These are phyloP conservation scores for Fonsecaea multimorphosa DNA, from an alignment of 2,329 filamentous ascomycete species.

Conservation along the genomic window DNA sequence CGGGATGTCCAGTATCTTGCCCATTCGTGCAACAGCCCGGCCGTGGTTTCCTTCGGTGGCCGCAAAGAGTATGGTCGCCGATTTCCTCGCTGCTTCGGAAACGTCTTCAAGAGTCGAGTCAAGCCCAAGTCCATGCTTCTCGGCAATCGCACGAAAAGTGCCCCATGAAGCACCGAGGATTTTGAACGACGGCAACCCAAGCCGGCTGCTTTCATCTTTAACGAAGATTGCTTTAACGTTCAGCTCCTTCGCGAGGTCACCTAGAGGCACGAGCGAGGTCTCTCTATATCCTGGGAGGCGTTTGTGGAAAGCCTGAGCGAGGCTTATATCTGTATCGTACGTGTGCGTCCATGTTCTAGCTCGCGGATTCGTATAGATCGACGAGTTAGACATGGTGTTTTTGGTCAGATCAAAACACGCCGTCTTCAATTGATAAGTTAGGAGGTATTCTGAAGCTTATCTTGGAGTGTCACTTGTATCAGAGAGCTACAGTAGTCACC, in stretches of 20 bases:
- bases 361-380: constrained; percentile 25
- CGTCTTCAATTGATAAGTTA: neutral
- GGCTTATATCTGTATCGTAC: constrained; percentile 22
- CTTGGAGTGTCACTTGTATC: neutral
- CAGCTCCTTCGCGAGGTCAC: constrained; percentile 62
- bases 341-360: constrained; percentile 26
- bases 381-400: constrained; percentile 19
- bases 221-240: constrained; percentile 65
- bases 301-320: constrained; percentile 58
- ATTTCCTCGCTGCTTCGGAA: constrained; percentile 42
- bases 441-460: neutral
- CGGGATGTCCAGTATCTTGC: constrained; percentile 60
- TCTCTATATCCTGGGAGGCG: constrained; percentile 62
- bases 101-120: constrained; percentile 55
- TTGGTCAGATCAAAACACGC: neutral
- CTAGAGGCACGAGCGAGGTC: constrained; percentile 63
- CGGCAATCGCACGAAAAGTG: constrained; percentile 62
- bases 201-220: constrained; percentile 73
- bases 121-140: constrained; percentile 51
- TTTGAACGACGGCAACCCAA: constrained; percentile 77
- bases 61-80: constrained; percentile 59
- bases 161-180: constrained; percentile 81
- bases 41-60: constrained; percentile 81
- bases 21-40: constrained; percentile 73
- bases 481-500: neutral